phyloP scores from a whole-genome alignment of 768 basidiomycete species.

The Suillus fuscotomentosus region DNA sequence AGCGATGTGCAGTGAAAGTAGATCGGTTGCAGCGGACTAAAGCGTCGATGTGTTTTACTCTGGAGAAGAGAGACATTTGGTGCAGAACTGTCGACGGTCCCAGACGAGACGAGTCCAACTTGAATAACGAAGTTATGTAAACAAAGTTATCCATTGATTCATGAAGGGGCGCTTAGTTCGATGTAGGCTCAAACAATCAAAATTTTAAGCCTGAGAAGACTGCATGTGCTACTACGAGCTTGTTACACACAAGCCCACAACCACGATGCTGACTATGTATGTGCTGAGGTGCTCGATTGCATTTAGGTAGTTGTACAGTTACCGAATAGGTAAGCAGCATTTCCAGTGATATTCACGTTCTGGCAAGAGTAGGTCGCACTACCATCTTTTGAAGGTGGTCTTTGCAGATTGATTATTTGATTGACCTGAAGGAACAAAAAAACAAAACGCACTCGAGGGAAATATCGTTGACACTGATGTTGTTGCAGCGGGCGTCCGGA shows the following conservation, averaged over 20 bases:
- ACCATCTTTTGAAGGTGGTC: conserved; percentile 39
- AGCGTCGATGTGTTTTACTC: neutral
- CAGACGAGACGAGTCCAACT: neutral
- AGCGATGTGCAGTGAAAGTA: neutral
- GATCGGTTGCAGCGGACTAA: neutral
- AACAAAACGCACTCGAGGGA: conserved; percentile 38
- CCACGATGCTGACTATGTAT: neutral
- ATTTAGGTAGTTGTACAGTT: conserved; percentile 19
- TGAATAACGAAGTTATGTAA: neutral
- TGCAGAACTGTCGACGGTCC: conserved; percentile 7
- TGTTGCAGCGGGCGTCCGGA: conserved; percentile 35
- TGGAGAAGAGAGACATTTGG: conserved; percentile 10
- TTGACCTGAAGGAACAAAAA: neutral
- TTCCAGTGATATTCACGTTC: conserved; percentile 49
- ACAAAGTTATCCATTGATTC: neutral
- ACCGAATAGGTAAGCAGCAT: conserved; percentile 44
- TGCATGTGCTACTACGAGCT: neutral
- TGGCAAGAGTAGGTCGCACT: conserved; percentile 49
- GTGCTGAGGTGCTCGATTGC: neutral
- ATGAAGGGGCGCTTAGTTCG: neutral
- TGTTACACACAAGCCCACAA: neutral
- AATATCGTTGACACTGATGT: conserved; percentile 49
- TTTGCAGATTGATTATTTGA: neutral
- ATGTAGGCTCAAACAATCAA: neutral
- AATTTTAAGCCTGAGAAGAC: neutral